phyloP scores from a whole-genome alignment of 176 grass and related monocot genomes.

The Triticum dicoccoides region DNA sequence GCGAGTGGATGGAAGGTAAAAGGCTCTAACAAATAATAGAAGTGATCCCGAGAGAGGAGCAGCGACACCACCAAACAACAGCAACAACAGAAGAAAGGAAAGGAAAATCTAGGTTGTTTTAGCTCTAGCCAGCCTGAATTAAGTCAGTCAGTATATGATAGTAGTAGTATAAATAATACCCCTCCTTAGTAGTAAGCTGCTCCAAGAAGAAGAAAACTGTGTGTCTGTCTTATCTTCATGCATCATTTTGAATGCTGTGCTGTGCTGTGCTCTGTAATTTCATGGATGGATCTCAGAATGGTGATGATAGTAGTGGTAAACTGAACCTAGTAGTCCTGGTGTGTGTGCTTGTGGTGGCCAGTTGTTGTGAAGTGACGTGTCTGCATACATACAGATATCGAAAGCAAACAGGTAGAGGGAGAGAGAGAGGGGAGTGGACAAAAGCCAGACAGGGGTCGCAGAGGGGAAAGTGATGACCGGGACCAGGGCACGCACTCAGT shows the following conservation, averaged over 20 bases:
- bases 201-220: background rate
- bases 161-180: slow-evolving; percentile 6
- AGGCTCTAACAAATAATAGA: slow-evolving; percentile 35
- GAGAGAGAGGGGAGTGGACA: slow-evolving; percentile 22
- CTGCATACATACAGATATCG: slow-evolving; percentile 53
- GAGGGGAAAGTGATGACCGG: slow-evolving; percentile 34
- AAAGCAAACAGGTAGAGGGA: slow-evolving; percentile 34
- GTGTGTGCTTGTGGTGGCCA: background rate
- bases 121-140: slow-evolving; percentile 30
- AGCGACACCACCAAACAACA: background rate
- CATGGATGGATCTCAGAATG: slow-evolving; percentile 16
- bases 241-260: slow-evolving; percentile 10
- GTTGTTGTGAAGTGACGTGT: slow-evolving; percentile 31
- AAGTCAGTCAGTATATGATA: slow-evolving; percentile 26
- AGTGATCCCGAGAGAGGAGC: slow-evolving; percentile 30
- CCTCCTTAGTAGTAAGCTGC: background rate
- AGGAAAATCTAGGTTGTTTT: slow-evolving; percentile 38
- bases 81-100: slow-evolving; percentile 21
- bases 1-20: slow-evolving; percentile 28
- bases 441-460: slow-evolving; percentile 27
- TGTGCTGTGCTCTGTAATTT: slow-evolving; percentile 11
- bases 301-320: background rate
- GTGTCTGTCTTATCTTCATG: background rate
- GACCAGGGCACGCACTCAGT: slow-evolving; percentile 40
- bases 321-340: background rate